Percentiles rank a stretch among this genome's conserved stretches.
phyloP scores from a whole-genome alignment of 176 grass and related monocot genomes.

The Carex littledalei region DNA sequence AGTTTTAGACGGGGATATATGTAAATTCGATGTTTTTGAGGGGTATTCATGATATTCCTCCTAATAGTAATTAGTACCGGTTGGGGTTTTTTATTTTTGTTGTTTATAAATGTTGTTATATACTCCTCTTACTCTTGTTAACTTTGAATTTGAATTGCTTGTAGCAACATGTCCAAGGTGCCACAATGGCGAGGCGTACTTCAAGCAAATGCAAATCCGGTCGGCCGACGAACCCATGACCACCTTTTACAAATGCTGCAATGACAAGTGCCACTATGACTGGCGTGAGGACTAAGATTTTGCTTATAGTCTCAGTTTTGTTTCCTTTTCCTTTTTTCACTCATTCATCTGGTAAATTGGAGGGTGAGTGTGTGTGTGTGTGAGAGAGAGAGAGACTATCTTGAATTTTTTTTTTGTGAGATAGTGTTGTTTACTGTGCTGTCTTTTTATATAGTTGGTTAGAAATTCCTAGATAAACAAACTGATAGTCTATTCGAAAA shows the following conservation, averaged over 20 bases:
- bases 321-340: background rate
- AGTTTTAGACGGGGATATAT: too few species aligned
- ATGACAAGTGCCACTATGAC: slow-evolving; percentile 30
- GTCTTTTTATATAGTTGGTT: background rate
- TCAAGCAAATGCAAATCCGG: slow-evolving; percentile 42
- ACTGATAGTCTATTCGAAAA: background rate
- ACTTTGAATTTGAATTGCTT: background rate
- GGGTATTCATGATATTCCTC: too few species aligned
- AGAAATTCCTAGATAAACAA: background rate
- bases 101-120: background rate
- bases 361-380: background rate
- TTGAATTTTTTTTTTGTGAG: background rate
- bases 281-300: slow-evolving; percentile 57
- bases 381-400: background rate
- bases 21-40: too few species aligned
- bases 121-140: background rate
- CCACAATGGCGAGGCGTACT: slow-evolving; percentile 56
- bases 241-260: slow-evolving; percentile 51
- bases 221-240: slow-evolving; percentile 68
- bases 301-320: background rate
- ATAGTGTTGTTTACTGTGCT: background rate
- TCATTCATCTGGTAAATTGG: background rate
- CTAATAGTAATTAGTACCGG: background rate
- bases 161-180: slow-evolving; percentile 59
- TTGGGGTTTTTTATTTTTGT: background rate